phyloP scores from a whole-genome alignment of 75 land plant genomes.

The Ceratopteris richardii region DNA sequence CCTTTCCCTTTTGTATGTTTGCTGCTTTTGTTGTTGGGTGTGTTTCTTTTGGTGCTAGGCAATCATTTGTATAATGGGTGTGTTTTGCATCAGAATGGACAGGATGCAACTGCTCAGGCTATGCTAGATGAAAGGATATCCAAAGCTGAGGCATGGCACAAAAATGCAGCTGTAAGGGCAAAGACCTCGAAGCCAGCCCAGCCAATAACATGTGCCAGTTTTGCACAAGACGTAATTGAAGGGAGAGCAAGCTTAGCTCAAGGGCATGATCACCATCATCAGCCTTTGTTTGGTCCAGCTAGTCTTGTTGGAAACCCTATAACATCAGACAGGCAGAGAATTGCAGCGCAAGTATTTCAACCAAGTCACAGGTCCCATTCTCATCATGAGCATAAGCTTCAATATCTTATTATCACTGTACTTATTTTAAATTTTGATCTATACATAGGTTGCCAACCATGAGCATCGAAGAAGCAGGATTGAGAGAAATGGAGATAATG shows the following conservation, averaged over 20 bases:
- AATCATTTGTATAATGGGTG: not conserved
- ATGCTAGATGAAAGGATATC: slow-evolving; percentile 66
- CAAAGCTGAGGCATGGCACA: slow-evolving; percentile 84
- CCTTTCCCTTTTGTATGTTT: too few relatives aligned
- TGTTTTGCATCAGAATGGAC: slow-evolving; percentile 29
- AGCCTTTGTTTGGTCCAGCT: slow-evolving; percentile 85
- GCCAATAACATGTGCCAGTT: slow-evolving; percentile 94
- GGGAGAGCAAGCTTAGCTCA: slow-evolving; percentile 71
- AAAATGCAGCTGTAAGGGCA: slow-evolving; percentile 48
- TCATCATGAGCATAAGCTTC: not conserved
- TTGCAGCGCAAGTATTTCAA: slow-evolving; percentile 96
- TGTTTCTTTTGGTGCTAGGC: too few relatives aligned
- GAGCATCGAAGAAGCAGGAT: slow-evolving; percentile 98
- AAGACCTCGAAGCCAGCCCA: slow-evolving; percentile 57
- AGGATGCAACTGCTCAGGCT: slow-evolving; percentile 37
- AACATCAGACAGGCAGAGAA: slow-evolving; percentile 70
- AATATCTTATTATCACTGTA: too few relatives aligned
- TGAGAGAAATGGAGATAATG: slow-evolving; percentile 96
- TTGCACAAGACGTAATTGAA: slow-evolving; percentile 96
- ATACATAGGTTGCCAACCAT: slow-evolving; percentile 91
- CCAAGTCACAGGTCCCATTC: slow-evolving; percentile 68
- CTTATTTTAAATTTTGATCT: too few relatives aligned
- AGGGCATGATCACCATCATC: slow-evolving; percentile 73
- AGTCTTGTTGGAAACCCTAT: slow-evolving; percentile 69
- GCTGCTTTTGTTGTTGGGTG: too few relatives aligned